Evolutionary conservation across 441 rosid species (phyloP).

Genomic region (Eutrema salsugineum): DNA sequence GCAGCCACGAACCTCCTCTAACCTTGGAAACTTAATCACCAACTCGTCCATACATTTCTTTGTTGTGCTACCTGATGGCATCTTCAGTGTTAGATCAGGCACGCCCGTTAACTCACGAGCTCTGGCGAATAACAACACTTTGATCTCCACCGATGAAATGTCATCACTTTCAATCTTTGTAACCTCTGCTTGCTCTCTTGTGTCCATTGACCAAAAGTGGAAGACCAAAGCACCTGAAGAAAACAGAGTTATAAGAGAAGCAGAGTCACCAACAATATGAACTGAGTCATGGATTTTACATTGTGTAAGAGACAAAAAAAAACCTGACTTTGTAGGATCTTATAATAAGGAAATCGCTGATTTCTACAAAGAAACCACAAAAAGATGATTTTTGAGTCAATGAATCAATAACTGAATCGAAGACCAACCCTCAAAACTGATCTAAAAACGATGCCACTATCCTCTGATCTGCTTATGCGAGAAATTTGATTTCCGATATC

Average conservation of each 20-base stretch:
- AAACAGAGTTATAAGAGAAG: not conserved
- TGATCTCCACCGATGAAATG: conserved; percentile 41
- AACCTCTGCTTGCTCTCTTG: not conserved
- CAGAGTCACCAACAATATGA: not conserved
- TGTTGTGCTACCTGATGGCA: conserved; percentile 61
- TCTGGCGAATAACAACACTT: conserved; percentile 79
- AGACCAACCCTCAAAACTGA: not conserved
- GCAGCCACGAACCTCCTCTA: conserved; percentile 66
- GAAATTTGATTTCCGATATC: not conserved
- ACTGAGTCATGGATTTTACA: too few species aligned
- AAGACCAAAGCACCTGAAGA: not conserved
- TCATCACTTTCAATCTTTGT: conserved; percentile 15
- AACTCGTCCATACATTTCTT: conserved; percentile 62
- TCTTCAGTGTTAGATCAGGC: conserved; percentile 46
- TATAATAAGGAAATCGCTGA: too few species aligned
- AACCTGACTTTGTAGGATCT: not conserved
- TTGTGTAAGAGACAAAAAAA: too few species aligned
- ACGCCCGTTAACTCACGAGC: conserved; percentile 77
- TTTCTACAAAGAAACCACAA: too few species aligned
- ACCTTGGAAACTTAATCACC: conserved; percentile 51
- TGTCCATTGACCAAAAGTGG: conserved; percentile 15
- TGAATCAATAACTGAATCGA: not conserved
- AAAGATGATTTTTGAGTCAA: not conserved
- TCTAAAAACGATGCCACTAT: not conserved
- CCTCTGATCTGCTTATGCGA: not conserved